These are phyloP conservation scores for Batrachochytrium dendrobatidis DNA, from an alignment of 371 early-diverging fungal genomes.

Conservation along the genomic window DNA sequence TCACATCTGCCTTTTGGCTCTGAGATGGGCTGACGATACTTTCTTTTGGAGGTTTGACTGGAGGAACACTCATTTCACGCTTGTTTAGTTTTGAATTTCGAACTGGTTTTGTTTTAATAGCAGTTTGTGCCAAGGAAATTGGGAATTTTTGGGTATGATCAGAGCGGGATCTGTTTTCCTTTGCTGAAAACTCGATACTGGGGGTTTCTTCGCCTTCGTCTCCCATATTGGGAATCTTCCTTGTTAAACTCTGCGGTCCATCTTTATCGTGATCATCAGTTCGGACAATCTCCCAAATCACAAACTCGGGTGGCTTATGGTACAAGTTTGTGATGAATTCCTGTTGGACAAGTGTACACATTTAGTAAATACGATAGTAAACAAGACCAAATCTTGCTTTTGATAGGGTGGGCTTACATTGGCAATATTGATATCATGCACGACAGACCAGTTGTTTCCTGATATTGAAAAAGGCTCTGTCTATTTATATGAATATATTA, in stretches of 20 bases:
- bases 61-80: neutral
- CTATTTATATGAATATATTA: too few species aligned
- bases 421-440: slow-evolving; percentile 1
- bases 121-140: neutral
- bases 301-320: slow-evolving; percentile 1
- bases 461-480: neutral
- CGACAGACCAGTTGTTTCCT: neutral
- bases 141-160: neutral
- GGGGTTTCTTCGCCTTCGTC: neutral
- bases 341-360: neutral
- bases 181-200: neutral
- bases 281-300: slow-evolving; percentile 5
- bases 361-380: too few species aligned
- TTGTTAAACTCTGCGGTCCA: neutral
- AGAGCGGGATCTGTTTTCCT: neutral
- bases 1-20: neutral
- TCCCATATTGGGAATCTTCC: neutral
- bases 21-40: too few species aligned
- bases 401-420: neutral
- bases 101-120: too few species aligned
- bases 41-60: neutral
- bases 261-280: neutral
- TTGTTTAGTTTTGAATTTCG: too few species aligned
- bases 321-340: neutral
- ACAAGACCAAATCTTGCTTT: too few species aligned